Evolutionary conservation across 495 filamentous ascomycete species (phyloP).

Genomic region (Tuber melanosporum): DNA sequence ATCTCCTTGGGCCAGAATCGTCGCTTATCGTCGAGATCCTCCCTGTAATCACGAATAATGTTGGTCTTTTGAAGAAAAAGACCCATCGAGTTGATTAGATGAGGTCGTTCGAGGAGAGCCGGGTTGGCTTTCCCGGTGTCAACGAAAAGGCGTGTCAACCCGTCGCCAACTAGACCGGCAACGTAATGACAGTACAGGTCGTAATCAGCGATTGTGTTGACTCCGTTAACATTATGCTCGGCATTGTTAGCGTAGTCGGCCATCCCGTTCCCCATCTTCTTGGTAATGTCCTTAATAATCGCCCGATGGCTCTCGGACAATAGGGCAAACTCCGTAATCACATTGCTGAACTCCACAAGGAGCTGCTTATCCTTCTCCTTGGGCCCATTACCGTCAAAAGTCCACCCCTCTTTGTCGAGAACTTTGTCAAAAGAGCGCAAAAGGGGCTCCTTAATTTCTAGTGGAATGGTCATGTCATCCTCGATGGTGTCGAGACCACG

Average conservation of each 20-base stretch:
- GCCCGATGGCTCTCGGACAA: constrained; percentile 74
- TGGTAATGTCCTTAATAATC: constrained; percentile 89
- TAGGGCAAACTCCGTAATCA: constrained; percentile 81
- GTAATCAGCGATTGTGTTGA: constrained; percentile 79
- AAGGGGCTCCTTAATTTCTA: constrained; percentile 76
- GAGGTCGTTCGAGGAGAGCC: constrained; percentile 65
- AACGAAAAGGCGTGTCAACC: constrained; percentile 83
- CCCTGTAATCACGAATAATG: constrained; percentile 90
- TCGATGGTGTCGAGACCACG: constrained; percentile 93
- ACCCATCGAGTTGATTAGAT: constrained; percentile 90
- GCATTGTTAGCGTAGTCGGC: constrained; percentile 85
- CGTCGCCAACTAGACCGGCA: constrained; percentile 92
- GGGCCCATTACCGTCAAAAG: constrained; percentile 72
- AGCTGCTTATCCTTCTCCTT: constrained; percentile 91
- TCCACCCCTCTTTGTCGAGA: constrained; percentile 82
- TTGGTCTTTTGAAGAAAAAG: constrained; percentile 97
- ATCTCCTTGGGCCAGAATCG: constrained; percentile 93
- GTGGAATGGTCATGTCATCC: constrained; percentile 89
- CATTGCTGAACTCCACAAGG: constrained; percentile 80
- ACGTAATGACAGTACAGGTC: constrained; percentile 97
- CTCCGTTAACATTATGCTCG: constrained; percentile 66
- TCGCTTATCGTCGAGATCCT: constrained; percentile 78
- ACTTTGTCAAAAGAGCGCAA: constrained; percentile 71
- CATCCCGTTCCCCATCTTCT: constrained; percentile 98
- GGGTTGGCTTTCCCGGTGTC: constrained; percentile 82